Evolutionary conservation across 306 rosid genomes (phyloP), one percentile per base, ranked within the genome.

Genomic region (Inga laurina): DNA sequence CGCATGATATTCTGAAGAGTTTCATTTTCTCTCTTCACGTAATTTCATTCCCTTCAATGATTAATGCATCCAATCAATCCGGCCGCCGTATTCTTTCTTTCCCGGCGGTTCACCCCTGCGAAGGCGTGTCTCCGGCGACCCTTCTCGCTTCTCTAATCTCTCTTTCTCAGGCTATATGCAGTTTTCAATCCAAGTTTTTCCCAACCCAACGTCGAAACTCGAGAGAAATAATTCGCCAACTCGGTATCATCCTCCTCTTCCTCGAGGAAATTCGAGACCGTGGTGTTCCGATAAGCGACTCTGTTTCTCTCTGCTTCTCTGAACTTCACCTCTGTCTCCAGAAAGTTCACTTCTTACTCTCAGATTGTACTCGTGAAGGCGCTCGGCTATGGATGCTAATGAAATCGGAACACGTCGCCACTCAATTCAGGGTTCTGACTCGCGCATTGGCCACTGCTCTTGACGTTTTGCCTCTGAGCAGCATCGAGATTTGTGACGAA

Each of bases 91-190:
- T 86, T 69, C 91, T 95, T 2, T 79, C 87, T 6, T 82, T 89
- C 37, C 95, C 93, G 89, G 98, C 98, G 71, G 97, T 95, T 48
- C 92, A 78, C 24, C 98, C 98, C 0, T 95, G 98, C 81, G 87
- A 84, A 46, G 84, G 30, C 0, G 72, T 92, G 24, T 90, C 92
- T 48, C 81, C 85, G 43, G 61, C 62, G 13, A 89, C 93, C 16
- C 97, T 95, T 48, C 75, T 95, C 8, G 7, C 83, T 16, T 92
- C 97, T 9, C 75, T 92, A 5, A 79, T 89, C 64, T 70, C 78
- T 34, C 94, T 93, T 61, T 84, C 90, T 6, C 87, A 79, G 22
- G 43, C 66, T 44, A 87, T 93, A 80, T 88, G 87, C 88, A 81
- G 34, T 43, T 84, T 61, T 86, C 87, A 88, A 35, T 75, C 89